These are phyloP conservation scores for Urochloa ruziziensis DNA, from an alignment of 176 grass and related monocot genomes.

Conservation along the genomic window DNA sequence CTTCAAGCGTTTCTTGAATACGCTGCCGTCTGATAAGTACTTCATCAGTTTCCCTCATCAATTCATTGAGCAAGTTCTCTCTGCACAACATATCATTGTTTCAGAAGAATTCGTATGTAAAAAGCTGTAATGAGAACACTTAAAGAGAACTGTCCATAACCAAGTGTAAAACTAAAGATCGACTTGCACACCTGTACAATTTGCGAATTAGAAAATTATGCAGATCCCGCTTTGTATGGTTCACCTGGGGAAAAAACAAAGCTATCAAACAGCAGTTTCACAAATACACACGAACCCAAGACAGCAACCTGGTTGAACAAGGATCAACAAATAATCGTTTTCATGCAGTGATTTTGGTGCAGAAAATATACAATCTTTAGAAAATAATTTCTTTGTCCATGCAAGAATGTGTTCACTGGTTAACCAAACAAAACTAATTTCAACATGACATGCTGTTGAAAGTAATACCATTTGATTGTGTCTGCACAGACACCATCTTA, in stretches of 20 bases:
- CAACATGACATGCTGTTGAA: slow-evolving; percentile 6
- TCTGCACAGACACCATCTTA: not conserved
- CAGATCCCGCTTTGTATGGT: slow-evolving; percentile 88
- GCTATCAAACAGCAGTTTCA: slow-evolving; percentile 25
- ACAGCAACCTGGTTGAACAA: not conserved
- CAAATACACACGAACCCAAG: not conserved
- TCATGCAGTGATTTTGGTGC: not conserved
- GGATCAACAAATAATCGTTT: slow-evolving; percentile 15
- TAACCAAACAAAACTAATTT: not conserved
- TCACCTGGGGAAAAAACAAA: slow-evolving; percentile 54
- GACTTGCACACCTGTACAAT: slow-evolving; percentile 65
- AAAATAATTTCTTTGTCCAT: not conserved
- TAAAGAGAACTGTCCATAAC: not conserved
- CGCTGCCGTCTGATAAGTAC: slow-evolving; percentile 66
- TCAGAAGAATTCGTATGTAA: not conserved
- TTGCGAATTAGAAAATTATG: slow-evolving; percentile 91
- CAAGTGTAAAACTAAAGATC: slow-evolving; percentile 20
- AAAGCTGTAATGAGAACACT: not conserved
- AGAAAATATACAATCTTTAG: not conserved
- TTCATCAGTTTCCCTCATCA: slow-evolving; percentile 90
- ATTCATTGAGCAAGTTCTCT: slow-evolving; percentile 84
- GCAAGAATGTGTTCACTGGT: not conserved
- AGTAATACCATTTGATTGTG: not conserved
- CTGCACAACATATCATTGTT: slow-evolving; percentile 40
- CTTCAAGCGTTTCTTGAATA: slow-evolving; percentile 68